Percentiles rank a stretch among this genome's conserved stretches.
These are phyloP conservation scores for Beauveria pseudobassiana DNA, from an alignment of 2,329 filamentous ascomycete species.

Conservation along the genomic window DNA sequence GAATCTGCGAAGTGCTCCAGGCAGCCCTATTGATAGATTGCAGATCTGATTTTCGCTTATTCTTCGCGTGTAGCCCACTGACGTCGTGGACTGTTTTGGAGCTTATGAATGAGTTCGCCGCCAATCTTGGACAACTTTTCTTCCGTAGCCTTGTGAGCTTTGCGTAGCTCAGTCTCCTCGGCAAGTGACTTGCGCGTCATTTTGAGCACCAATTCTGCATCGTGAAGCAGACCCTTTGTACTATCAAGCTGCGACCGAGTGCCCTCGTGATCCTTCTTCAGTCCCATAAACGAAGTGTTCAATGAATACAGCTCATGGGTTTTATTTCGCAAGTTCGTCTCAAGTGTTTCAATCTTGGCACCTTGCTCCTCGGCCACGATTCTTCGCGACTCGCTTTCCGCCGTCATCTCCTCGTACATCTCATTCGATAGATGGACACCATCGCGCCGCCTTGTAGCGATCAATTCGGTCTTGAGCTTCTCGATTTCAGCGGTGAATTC, in stretches of 20 bases:
- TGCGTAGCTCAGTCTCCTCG: conserved; percentile 72
- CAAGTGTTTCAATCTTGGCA: conserved; percentile 87
- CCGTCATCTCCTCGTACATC: conserved; percentile 81
- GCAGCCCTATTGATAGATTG: conserved; percentile 70
- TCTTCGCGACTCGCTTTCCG: conserved; percentile 82
- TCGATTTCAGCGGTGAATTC: conserved; percentile 93
- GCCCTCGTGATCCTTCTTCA: conserved; percentile 85
- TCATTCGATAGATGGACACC: conserved; percentile 91
- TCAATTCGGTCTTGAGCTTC: conserved; percentile 86
- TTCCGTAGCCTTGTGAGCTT: conserved; percentile 83
- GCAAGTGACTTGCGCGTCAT: conserved; percentile 68
- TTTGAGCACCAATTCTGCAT: conserved; percentile 77
- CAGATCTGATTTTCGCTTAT: conserved; percentile 76
- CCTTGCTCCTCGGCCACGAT: conserved; percentile 90
- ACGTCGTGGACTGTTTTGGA: conserved; percentile 76
- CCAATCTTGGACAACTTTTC: conserved; percentile 67
- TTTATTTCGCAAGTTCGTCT: conserved; percentile 84
- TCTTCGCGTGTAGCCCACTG: conserved; percentile 74
- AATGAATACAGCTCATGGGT: conserved; percentile 84
- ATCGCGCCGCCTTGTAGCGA: conserved; percentile 86
- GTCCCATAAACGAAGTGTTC: conserved; percentile 75
- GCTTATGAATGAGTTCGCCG: conserved; percentile 65
- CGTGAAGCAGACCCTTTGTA: conserved; percentile 73
- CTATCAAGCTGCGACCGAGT: conserved; percentile 66
- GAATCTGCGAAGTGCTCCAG: conserved; percentile 69